Percentiles rank a stretch among this genome's conserved stretches.
Conservation (phyloP, 2,329 filamentous ascomycete species). For the Claviceps sp. region DNA sequence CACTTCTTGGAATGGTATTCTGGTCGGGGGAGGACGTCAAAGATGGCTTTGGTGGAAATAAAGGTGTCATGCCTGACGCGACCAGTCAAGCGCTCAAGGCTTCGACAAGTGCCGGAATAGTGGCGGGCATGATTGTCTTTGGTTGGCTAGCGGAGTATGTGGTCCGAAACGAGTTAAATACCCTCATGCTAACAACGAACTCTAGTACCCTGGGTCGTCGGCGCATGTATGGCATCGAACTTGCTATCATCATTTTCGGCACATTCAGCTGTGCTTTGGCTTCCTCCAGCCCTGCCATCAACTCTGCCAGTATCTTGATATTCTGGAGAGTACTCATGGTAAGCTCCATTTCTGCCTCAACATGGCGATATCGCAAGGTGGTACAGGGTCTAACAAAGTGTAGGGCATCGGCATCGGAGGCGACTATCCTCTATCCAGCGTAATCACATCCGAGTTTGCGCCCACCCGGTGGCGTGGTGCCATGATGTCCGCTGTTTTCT, state of each 20-base stretch:
- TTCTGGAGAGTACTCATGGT: slow-evolving; percentile 68
- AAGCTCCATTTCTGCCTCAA: slow-evolving; percentile 9
- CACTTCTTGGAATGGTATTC: slow-evolving; percentile 63
- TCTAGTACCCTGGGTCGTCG: slow-evolving; percentile 52
- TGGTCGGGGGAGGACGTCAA: slow-evolving; percentile 38
- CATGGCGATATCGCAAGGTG: neutral
- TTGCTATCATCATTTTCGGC: slow-evolving; percentile 57
- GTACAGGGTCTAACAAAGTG: neutral
- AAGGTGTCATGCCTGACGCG: slow-evolving; percentile 45
- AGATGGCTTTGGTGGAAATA: slow-evolving; percentile 37
- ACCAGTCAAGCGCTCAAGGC: slow-evolving; percentile 67
- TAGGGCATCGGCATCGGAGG: slow-evolving; percentile 63
- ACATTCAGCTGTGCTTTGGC: slow-evolving; percentile 55
- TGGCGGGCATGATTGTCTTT: slow-evolving; percentile 65
- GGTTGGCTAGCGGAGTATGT: slow-evolving; percentile 58
- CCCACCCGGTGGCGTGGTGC: slow-evolving; percentile 70
- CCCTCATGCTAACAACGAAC: slow-evolving; percentile 8
- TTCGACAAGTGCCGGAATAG: slow-evolving; percentile 66
- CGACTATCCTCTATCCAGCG: slow-evolving; percentile 67
- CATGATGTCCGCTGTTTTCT: slow-evolving; percentile 75
- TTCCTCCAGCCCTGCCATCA: slow-evolving; percentile 46
- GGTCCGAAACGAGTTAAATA: neutral
- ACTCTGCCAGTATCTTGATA: slow-evolving; percentile 46
- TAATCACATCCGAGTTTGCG: slow-evolving; percentile 76
- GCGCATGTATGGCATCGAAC: slow-evolving; percentile 69